Conservation (phyloP, 257 asterid genomes). For the Pogostemon cablin region DNA sequence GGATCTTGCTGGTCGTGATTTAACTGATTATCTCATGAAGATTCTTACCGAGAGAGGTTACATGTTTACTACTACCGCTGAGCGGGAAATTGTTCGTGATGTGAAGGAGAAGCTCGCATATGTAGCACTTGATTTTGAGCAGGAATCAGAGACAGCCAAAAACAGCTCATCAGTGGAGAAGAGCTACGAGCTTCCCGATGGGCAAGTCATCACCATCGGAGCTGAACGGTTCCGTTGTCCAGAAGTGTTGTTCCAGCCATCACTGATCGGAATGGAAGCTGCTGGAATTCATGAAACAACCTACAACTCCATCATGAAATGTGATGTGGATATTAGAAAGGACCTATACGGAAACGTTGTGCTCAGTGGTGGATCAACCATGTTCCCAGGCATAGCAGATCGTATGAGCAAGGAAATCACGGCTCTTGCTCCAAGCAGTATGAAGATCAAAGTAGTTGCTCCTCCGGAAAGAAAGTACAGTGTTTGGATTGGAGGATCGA, state of each 20-base stretch:
- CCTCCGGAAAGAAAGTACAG: too few species aligned
- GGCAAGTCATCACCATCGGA: constrained; percentile 7
- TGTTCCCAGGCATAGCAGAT: too few species aligned
- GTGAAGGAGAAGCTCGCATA: constrained; percentile 51
- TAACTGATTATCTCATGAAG: constrained; percentile 50
- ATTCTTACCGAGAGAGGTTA: constrained; percentile 45
- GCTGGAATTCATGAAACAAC: constrained; percentile 52
- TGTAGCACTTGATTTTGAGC: constrained; percentile 47
- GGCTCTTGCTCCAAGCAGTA: too few species aligned
- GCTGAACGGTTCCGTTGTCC: constrained; percentile 55
- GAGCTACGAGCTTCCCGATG: constrained; percentile 46
- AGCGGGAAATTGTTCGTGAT: constrained; percentile 51
- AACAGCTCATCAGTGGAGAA: constrained; percentile 42
- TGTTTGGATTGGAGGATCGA: too few species aligned
- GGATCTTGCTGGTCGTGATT: constrained; percentile 54
- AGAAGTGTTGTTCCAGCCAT: constrained; percentile 47
- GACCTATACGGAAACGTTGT: too few species aligned
- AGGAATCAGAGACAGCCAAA: constrained; percentile 45
- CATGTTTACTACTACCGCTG: constrained; percentile 44
- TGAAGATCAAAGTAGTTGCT: too few species aligned
- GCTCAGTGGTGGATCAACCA: too few species aligned
- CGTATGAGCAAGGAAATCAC: too few species aligned
- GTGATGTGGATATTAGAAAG: constrained; percentile 31
- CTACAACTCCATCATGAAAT: constrained; percentile 61
- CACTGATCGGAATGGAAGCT: constrained; percentile 48